Evolutionary conservation across 805 yeast species (phyloP).

Genomic region (Saturnispora serradocipensis): DNA sequence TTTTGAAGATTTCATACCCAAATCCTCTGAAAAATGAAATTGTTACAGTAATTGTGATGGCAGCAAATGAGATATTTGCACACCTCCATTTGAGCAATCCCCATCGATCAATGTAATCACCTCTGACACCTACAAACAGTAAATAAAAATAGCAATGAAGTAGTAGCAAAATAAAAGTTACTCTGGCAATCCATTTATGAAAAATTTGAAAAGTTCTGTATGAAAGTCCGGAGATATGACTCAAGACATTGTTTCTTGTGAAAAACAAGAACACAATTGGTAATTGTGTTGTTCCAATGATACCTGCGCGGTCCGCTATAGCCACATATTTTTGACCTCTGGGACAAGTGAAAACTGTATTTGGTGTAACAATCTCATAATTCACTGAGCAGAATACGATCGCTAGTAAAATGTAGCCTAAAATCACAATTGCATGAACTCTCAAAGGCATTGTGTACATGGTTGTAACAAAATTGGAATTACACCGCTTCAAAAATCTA

Average conservation of each 20-base stretch:
- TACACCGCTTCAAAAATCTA: slow-evolving; percentile 1
- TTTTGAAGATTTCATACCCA: slow-evolving; percentile 38
- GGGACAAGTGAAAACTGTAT: slow-evolving; percentile 24
- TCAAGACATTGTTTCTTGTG: slow-evolving; percentile 28
- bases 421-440: slow-evolving; percentile 25
- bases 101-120: slow-evolving; percentile 31
- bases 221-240: slow-evolving; percentile 27
- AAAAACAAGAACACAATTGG: slow-evolving; percentile 30
- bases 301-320: slow-evolving; percentile 40
- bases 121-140: slow-evolving; percentile 27
- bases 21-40: slow-evolving; percentile 28
- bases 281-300: slow-evolving; percentile 31
- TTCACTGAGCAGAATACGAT: slow-evolving; percentile 23
- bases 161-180: slow-evolving; percentile 29
- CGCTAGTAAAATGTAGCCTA: slow-evolving; percentile 22
- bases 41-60: slow-evolving; percentile 22
- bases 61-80: slow-evolving; percentile 32
- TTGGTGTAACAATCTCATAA: slow-evolving; percentile 23
- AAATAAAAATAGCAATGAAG: slow-evolving; percentile 33
- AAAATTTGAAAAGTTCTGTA: slow-evolving; percentile 29
- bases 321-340: slow-evolving; percentile 24
- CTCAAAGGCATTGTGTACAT: slow-evolving; percentile 26
- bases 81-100: slow-evolving; percentile 33
- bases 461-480: slow-evolving; percentile 8
- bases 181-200: slow-evolving; percentile 35